Conservation (phyloP, 345 rosid genomes). For the Populus nigra region DNA sequence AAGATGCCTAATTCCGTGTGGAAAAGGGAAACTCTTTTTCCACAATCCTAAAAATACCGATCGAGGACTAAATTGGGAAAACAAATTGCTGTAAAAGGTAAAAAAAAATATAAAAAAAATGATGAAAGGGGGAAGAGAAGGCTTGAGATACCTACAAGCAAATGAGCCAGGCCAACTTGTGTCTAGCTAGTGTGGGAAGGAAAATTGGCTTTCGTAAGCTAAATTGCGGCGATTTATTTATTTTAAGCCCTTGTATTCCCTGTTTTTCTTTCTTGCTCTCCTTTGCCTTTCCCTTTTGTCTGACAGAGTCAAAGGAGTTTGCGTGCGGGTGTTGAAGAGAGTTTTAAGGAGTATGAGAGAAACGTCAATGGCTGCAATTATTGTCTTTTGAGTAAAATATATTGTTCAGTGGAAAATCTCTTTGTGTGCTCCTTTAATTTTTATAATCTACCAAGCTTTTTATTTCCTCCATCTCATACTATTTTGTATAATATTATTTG, state of each 20-base stretch:
- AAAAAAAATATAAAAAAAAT: too few relatives aligned
- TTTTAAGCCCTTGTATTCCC: not conserved
- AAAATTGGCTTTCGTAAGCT: conserved; percentile 37
- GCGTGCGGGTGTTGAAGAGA: conserved; percentile 59
- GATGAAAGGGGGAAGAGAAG: not conserved
- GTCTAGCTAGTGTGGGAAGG: conserved; percentile 4
- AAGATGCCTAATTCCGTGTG: conserved; percentile 44
- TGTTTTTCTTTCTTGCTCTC: not conserved
- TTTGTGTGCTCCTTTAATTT: conserved; percentile 7
- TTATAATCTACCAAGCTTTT: not conserved
- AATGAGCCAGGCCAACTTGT: conserved; percentile 29
- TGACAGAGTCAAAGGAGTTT: conserved; percentile 49
- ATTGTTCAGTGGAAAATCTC: conserved; percentile 29
- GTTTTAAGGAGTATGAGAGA: conserved; percentile 36
- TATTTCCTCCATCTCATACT: not conserved
- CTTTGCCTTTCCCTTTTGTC: conserved; percentile 1
- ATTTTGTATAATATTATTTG: not conserved
- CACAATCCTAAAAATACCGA: not conserved
- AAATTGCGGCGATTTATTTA: conserved; percentile 42
- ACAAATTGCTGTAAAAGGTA: too few relatives aligned
- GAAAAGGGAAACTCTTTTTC: conserved; percentile 41
- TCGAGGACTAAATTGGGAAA: conserved; percentile 4
- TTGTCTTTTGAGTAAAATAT: conserved; percentile 46
- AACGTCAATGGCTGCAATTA: conserved; percentile 65
- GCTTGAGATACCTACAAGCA: conserved; percentile 37